Percentiles rank a stretch among this genome's conserved stretches.
These are phyloP conservation scores for Xylariaceae sp. DNA, from an alignment of 2,329 filamentous ascomycete species.

Conservation along the genomic window DNA sequence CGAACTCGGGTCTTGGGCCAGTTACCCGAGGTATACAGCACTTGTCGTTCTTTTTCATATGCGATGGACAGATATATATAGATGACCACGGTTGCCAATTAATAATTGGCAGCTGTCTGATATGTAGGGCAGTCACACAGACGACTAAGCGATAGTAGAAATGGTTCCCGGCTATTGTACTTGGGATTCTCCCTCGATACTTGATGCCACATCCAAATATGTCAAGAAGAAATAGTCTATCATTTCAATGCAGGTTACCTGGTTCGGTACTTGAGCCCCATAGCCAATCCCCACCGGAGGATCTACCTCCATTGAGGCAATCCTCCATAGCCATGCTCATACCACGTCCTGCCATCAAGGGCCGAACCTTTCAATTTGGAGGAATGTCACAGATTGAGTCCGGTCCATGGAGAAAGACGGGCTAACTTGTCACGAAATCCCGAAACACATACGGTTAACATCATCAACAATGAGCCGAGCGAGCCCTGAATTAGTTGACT, in stretches of 20 bases:
- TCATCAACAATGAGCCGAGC: background rate
- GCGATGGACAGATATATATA: too few species aligned
- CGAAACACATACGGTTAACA: background rate
- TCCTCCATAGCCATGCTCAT: background rate
- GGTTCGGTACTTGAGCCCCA: background rate
- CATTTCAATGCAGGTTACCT: background rate
- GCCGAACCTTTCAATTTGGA: background rate
- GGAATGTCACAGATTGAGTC: background rate
- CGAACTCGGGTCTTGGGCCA: too few species aligned
- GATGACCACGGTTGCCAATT: too few species aligned
- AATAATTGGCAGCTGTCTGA: too few species aligned
- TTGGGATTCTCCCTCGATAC: too few species aligned
- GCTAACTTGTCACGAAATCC: constrained; percentile 7
- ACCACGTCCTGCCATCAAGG: background rate
- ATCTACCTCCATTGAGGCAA: constrained; percentile 13
- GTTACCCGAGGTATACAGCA: too few species aligned
- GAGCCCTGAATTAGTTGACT: background rate
- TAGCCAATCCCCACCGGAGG: constrained; percentile 7
- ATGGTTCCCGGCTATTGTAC: too few species aligned
- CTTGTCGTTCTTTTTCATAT: too few species aligned
- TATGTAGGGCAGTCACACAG: too few species aligned
- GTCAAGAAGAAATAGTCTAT: background rate
- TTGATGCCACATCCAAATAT: too few species aligned
- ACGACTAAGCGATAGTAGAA: too few species aligned
- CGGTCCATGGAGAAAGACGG: constrained; percentile 1